A percentile compares a stretch with the other conserved stretches of the same genome.
Evolutionary conservation across 1,139 yeast species (phyloP).

Genomic region (Pneumocystis wakefieldiae): DNA sequence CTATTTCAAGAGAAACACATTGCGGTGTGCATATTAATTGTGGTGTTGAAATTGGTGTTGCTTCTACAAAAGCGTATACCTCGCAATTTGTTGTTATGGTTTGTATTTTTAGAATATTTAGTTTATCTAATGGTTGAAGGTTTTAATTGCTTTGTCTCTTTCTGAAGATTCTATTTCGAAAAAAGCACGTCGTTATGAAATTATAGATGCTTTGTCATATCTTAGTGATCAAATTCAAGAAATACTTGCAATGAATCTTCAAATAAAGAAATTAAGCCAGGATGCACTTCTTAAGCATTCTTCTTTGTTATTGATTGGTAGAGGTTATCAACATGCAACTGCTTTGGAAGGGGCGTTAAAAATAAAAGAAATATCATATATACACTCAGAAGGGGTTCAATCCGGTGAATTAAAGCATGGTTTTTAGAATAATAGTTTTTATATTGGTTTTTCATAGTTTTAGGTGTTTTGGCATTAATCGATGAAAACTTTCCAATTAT

Average conservation of each 20-base stretch:
- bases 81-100: slow-evolving; percentile 92
- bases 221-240: slow-evolving; percentile 76
- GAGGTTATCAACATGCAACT: slow-evolving; percentile 95
- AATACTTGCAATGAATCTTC: slow-evolving; percentile 57
- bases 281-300: slow-evolving; percentile 61
- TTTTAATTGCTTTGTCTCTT: slow-evolving; percentile 87
- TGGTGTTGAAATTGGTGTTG: slow-evolving; percentile 99
- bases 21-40: slow-evolving; percentile 99
- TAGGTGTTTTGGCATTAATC: slow-evolving; percentile 55
- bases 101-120: background rate
- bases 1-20: slow-evolving; percentile 88
- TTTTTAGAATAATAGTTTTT: slow-evolving; percentile 27
- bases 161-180: slow-evolving; percentile 81
- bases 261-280: slow-evolving; percentile 63
- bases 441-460: background rate
- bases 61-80: slow-evolving; percentile 98
- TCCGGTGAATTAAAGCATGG: slow-evolving; percentile 99
- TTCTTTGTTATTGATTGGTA: slow-evolving; percentile 79
- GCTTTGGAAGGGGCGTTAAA: slow-evolving; percentile 97
- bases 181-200: slow-evolving; percentile 61
- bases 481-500: slow-evolving; percentile 88
- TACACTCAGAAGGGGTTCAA: slow-evolving; percentile 98
- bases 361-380: slow-evolving; percentile 94
- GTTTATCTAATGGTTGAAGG: background rate
- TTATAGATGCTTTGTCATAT: slow-evolving; percentile 68